Base-by-base conservation (phyloP, 1,284 basidiomycete genomes). In the Termitomyces sp. region DNA sequence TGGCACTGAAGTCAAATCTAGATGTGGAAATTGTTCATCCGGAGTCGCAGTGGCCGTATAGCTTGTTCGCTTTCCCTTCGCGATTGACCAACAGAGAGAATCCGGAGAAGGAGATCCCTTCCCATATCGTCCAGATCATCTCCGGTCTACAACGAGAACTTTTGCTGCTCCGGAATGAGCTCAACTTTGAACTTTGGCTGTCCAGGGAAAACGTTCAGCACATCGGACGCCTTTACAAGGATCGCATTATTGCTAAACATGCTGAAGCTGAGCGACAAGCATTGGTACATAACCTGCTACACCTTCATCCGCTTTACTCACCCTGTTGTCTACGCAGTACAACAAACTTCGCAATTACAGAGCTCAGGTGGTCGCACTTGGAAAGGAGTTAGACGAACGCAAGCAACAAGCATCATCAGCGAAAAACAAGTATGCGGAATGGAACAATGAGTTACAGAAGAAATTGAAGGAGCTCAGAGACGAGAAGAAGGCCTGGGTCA, bases 111-210 rank as follows among this genome's bases (percentile, higher is more conserved):
- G 70, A 68, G 21, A 60, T 79, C 9, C 74, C 81, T 5, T 59
- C 69, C 2, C 77, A 81, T 59, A 72, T 82, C n/a, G 73, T 73
- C 13, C 78, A 83, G 55, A 83, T 83, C 5, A 80, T 92, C 30
- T 77, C 83, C 17, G 76, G 74, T 7, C 70, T 92, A 53, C 90
- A 92, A 66, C 77, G 85, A 43, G 88, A 92, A 63, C 76, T 88
- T 2, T 67, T 91, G 5, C 70, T 91, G 34, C 71, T 92, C 26
- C 78, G 84, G 50, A 90, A 84, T 65, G 88, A 92, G 60, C 79
- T 92, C 40, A 90, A 90, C 64, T 89, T 92, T 56, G 88, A 92
- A 70, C 72, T 86, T 21, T 92, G 89, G 86, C 73, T 88, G 41
- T 84, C 87, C 56, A 75, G 87, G 60, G 83, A 91, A 68, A 90